Evolutionary conservation across 176 grass and related monocot genomes (phyloP).

Genomic region (Musa acuminata): DNA sequence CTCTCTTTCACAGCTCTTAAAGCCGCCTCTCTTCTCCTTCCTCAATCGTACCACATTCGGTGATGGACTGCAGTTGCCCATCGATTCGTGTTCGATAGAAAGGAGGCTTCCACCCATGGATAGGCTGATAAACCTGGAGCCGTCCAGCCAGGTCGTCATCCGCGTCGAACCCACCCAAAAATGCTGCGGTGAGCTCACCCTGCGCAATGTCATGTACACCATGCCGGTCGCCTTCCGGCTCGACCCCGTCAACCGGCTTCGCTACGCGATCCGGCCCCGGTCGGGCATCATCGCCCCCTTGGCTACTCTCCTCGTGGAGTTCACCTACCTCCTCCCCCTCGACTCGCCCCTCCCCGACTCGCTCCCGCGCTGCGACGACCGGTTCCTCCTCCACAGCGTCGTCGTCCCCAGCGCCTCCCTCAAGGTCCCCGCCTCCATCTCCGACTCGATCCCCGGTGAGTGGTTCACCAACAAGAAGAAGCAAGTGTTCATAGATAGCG

Average conservation of each 20-base stretch:
- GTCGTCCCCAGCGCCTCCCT: constrained; percentile 41
- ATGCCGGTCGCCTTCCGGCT: constrained; percentile 74
- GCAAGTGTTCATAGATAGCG: constrained; percentile 65
- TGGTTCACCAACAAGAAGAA: constrained; percentile 71
- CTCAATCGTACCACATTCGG: background rate
- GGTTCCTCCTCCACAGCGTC: constrained; percentile 70
- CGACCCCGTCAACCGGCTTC: constrained; percentile 36
- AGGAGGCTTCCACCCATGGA: constrained; percentile 28
- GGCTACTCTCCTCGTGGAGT: constrained; percentile 41
- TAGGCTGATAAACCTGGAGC: constrained; percentile 61
- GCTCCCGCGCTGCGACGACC: constrained; percentile 31
- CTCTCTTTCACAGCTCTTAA: background rate
- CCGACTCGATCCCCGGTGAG: constrained; percentile 47
- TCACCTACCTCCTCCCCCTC: constrained; percentile 30
- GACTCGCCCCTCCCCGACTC: constrained; percentile 9
- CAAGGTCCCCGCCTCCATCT: constrained; percentile 27
- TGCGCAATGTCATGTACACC: constrained; percentile 75
- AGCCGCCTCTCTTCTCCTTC: constrained; percentile 6
- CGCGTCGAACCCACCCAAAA: constrained; percentile 35
- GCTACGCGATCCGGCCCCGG: constrained; percentile 44
- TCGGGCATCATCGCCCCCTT: constrained; percentile 59
- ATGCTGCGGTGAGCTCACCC: constrained; percentile 38
- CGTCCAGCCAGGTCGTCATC: constrained; percentile 43
- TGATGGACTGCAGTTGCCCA: background rate
- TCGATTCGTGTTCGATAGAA: background rate